A percentile compares a stretch with the other conserved stretches of the same genome.
Evolutionary conservation across 768 basidiomycete genomes (phyloP).

Genomic region (Termitomyces bulborhizus): DNA sequence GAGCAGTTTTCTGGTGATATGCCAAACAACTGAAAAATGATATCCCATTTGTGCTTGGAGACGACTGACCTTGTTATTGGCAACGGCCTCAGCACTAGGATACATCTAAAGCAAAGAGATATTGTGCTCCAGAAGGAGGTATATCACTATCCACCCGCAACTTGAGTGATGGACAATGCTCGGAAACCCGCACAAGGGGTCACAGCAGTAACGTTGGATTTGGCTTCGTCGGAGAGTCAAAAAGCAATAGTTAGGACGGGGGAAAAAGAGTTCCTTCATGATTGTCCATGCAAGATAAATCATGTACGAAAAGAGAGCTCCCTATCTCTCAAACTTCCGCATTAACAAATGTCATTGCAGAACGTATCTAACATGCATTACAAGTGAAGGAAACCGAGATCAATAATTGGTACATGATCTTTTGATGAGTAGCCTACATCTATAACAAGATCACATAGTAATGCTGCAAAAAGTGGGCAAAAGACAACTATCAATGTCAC

Average conservation of each 20-base stretch:
- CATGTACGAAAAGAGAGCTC: background rate
- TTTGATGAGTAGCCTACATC: background rate
- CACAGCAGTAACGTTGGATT: slow-evolving; percentile 13
- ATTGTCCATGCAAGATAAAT: background rate
- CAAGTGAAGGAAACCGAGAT: background rate
- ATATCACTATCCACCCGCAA: slow-evolving; percentile 9
- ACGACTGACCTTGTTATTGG: slow-evolving; percentile 46
- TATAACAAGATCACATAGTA: background rate
- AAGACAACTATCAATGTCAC: background rate
- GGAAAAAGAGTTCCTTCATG: background rate
- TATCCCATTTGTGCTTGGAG: background rate
- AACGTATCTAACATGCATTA: background rate
- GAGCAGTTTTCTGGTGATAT: slow-evolving; percentile 30
- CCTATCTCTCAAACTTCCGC: background rate
- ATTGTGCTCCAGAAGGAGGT: slow-evolving; percentile 4
- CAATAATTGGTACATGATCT: background rate
- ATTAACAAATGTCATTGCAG: background rate
- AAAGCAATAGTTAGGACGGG: slow-evolving; percentile 11
- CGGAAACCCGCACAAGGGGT: slow-evolving; percentile 14
- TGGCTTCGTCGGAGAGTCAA: slow-evolving; percentile 49
- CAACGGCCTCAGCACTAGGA: slow-evolving; percentile 36
- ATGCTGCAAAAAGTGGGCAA: background rate
- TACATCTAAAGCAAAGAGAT: slow-evolving; percentile 36
- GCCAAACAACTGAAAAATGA: slow-evolving; percentile 13
- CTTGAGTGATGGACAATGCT: slow-evolving; percentile 8